A percentile compares a stretch with the other conserved stretches of the same genome.
phyloP scores from a whole-genome alignment of 257 asterid genomes.

The Striga asiatica region DNA sequence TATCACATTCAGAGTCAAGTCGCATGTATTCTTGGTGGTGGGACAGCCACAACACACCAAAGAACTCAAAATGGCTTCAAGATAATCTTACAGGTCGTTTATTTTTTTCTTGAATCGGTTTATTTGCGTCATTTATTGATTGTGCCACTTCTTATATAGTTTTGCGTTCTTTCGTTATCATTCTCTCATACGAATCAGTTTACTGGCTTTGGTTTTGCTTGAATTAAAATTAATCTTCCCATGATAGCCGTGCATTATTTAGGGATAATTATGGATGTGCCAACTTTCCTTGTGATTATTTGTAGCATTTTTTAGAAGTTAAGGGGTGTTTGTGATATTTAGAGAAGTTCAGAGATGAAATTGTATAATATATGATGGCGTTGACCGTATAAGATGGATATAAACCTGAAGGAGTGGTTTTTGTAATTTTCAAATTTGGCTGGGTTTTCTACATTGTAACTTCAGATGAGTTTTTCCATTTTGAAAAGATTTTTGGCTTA shows the following conservation, averaged over 20 bases:
- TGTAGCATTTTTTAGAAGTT: neutral
- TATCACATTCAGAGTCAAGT: slow-evolving; percentile 58
- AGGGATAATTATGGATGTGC: neutral
- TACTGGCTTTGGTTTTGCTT: no score
- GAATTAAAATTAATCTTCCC: no score
- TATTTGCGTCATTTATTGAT: neutral
- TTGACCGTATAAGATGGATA: no score
- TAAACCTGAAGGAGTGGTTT: neutral
- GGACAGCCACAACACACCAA: slow-evolving; percentile 57
- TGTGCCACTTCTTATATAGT: neutral
- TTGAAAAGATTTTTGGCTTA: no score
- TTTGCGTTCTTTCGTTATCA: neutral
- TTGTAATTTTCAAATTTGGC: neutral
- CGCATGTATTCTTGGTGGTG: slow-evolving; percentile 68
- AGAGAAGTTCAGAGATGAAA: neutral
- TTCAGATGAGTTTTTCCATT: neutral
- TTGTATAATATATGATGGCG: neutral
- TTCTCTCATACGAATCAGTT: no score
- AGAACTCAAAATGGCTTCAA: slow-evolving; percentile 58
- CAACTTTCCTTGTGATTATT: neutral
- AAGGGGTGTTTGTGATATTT: neutral
- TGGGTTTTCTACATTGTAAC: no score
- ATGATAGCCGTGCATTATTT: no score
- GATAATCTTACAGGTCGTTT: slow-evolving; percentile 41
- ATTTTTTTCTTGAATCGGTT: neutral